Conservation (phyloP, 2,329 filamentous ascomycete genomes). For the Pyricularia grisea region DNA sequence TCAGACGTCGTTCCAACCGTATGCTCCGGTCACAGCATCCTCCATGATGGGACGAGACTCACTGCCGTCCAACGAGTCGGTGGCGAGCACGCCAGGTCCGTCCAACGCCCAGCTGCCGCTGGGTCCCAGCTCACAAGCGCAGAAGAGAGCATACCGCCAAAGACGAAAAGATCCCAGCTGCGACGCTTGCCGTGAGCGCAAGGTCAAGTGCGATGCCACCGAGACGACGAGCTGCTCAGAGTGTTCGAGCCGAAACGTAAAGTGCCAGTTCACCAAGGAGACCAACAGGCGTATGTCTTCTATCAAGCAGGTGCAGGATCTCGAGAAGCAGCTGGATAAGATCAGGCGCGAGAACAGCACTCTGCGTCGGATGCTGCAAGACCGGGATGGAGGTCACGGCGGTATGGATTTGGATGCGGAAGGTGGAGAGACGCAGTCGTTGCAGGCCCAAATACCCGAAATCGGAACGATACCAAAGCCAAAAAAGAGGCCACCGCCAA, state of each 20-base stretch:
- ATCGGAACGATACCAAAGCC: constrained; percentile 57
- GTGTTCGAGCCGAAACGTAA: constrained; percentile 91
- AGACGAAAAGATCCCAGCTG: constrained; percentile 94
- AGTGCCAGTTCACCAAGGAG: constrained; percentile 98
- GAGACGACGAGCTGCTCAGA: constrained; percentile 95
- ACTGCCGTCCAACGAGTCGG: constrained; percentile 48
- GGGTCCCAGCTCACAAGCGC: constrained; percentile 48
- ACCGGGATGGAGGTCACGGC: constrained; percentile 27
- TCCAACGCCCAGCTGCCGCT: constrained; percentile 21
- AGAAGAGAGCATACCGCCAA: constrained; percentile 92
- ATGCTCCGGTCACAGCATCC: constrained; percentile 38
- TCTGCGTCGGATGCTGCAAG: constrained; percentile 55
- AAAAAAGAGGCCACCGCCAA: constrained; percentile 48
- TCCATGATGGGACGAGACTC: constrained; percentile 50
- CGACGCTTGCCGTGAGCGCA: constrained; percentile 85
- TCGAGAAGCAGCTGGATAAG: constrained; percentile 81
- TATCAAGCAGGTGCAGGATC: constrained; percentile 96
- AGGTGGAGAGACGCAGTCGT: constrained; percentile 32
- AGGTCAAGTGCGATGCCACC: constrained; percentile 88
- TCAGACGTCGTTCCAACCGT: constrained; percentile 38
- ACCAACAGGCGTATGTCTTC: constrained; percentile 98
- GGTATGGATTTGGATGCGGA: constrained; percentile 23
- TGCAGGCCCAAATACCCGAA: constrained; percentile 48
- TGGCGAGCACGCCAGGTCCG: constrained; percentile 42
- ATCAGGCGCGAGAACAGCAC: constrained; percentile 72